Percentiles rank a stretch among this genome's conserved stretches.
Evolutionary conservation across 805 yeast species (phyloP).

Genomic region (Wickerhamiella azymoides): DNA sequence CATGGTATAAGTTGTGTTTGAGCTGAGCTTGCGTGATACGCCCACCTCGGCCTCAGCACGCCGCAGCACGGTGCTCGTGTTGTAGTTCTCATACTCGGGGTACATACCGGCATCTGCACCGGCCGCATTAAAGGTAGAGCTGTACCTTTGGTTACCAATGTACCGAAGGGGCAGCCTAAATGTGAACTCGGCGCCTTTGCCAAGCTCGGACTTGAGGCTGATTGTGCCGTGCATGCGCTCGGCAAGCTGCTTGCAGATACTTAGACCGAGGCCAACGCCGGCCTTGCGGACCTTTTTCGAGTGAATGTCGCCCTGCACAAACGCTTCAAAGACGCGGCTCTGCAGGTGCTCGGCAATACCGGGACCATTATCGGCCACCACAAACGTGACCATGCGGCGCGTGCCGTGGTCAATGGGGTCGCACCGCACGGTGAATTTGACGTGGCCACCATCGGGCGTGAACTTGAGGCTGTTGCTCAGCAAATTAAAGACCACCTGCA

Average conservation of each 20-base stretch:
- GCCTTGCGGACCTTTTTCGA: constrained; percentile 83
- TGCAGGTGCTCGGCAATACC: constrained; percentile 80
- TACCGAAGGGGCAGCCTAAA: constrained; percentile 41
- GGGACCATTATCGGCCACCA: constrained; percentile 84
- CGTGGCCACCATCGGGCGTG: constrained; percentile 79
- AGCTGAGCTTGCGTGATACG: constrained; percentile 2
- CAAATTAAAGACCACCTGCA: constrained; percentile 84
- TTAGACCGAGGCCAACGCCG: constrained; percentile 88
- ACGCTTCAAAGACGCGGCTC: constrained; percentile 82
- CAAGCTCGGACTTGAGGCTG: constrained; percentile 56
- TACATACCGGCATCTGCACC: constrained; percentile 3
- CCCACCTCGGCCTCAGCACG: constrained; percentile 10
- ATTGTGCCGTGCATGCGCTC: constrained; percentile 82
- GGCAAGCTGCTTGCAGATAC: constrained; percentile 83
- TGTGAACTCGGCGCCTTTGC: constrained; percentile 72
- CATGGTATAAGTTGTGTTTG: not conserved
- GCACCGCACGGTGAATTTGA: constrained; percentile 33
- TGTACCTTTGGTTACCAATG: not conserved
- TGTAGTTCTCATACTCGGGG: constrained; percentile 13
- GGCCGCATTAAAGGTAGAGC: not conserved
- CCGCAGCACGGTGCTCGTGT: constrained; percentile 8
- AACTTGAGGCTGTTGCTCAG: constrained; percentile 85
- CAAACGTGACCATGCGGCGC: constrained; percentile 49
- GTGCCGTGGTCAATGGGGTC: constrained; percentile 21
- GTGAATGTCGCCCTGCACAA: constrained; percentile 85